Evolutionary conservation across 2,329 filamentous ascomycete genomes (phyloP), one percentile per base, ranked within the genome.

Genomic region (Aspergillus jensenii): DNA sequence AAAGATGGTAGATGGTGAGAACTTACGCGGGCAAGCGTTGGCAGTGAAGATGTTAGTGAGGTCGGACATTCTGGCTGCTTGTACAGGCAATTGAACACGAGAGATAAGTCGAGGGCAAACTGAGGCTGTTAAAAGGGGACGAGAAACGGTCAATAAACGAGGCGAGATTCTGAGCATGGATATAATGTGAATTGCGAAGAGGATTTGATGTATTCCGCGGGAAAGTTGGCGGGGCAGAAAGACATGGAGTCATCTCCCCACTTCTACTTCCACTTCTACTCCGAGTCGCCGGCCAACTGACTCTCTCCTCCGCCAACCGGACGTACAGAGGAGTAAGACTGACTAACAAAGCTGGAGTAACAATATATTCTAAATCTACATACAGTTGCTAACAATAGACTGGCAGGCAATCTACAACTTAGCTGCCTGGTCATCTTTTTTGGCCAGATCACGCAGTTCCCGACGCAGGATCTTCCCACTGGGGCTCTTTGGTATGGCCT

Each of bases 21-120:
- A 74, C 76, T 68, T 72, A 79, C 78, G 76, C 68, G 77, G 78
- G 66, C 75, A 78, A 52, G 78, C 78, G 57, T 77, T 74, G 66
- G 74, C 72, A 37, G 76, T 68, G 60, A 73, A 73, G 63, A 80
- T 68, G 50, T 67, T 61, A 41, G 72, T 73, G 66, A 78, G 70
- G 59, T 68, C 66, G 65, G 75, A 73, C 74, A 77, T 77, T 57
- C 62, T 66, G 63, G 57, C 65, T 55, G 54, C 51, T 58, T 66
- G 65, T 47, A 59, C 40, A 25, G 54, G 48, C 40, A 55, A 46
- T 62, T 56, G 44, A 37, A 62, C 47, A 31, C 49, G 55, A 56
- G 35, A 65, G 23, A 46, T 48, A 46, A 53, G 43, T 33, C 33
- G 50, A 62, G 37, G 35, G 52, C n/a, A 53, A 41, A 45, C 33